Evolutionary conservation across 75 land plant species (phyloP), one percentile per base, ranked within the genome.

Genomic region (Picea sitchensis): DNA sequence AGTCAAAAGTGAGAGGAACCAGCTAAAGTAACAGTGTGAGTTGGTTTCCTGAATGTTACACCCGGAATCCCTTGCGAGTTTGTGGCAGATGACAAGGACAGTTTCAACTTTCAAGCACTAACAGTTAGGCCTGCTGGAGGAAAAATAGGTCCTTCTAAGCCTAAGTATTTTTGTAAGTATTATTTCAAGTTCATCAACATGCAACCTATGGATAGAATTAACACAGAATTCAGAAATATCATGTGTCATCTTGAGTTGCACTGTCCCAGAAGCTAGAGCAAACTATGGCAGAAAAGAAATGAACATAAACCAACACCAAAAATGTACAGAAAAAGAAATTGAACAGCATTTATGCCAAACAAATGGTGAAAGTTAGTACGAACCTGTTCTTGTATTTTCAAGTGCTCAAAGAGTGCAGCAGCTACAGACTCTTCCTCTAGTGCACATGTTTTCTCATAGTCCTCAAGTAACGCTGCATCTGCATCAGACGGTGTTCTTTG

Each of bases 341-440:
- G 2, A 69, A 18, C 73, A 18, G 73, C 51, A 38, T 38, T 36
- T 69, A 69, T 20, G 47, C 73, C 2, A 9, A 14, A 41, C n/a
- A 41, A 20, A 69, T 20, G 18, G 51, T 38, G 38, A 20, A 41
- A 69, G 44, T 41, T 38, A 47, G 73, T 69, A 69, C 41, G 21
- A 69, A 69, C 73, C 73, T 69, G 73, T 69, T 69, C 73, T 69
- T 0, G 51, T 69, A 69, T 69, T 69, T 69, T 18, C 73, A 69
- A 20, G 51, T 41, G 73, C 21, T 36, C 51, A 38, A 21, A 69
- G 23, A 69, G 41, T 3, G 73, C 73, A 0, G 73, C 73, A 69
- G 73, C 54, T 41, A 69, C 12, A 20, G 73, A 69, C 51, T 69
- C 73, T 14, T 69, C 73, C 73, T 69, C 73, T 18, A 69, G 73